These are phyloP conservation scores for Euphorbia peplus DNA, from an alignment of 345 rosid species.

Conservation along the genomic window DNA sequence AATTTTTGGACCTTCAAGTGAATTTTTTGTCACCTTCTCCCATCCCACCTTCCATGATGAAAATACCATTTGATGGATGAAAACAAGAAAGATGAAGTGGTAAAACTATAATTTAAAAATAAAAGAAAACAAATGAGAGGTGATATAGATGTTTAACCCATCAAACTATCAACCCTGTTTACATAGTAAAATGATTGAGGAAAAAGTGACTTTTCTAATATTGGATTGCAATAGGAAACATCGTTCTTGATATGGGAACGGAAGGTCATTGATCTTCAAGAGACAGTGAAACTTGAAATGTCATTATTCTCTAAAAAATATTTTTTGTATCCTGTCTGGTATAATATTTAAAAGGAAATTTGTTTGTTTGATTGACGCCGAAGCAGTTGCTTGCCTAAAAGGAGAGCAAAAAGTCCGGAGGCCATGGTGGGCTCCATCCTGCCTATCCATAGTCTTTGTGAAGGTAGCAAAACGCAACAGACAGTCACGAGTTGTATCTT, in stretches of 20 bases:
- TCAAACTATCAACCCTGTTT: background rate
- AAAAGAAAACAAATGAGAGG: background rate
- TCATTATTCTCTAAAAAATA: background rate
- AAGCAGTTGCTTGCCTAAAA: slow-evolving; percentile 91
- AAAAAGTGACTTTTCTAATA: background rate
- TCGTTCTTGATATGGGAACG: background rate
- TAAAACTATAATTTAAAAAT: background rate
- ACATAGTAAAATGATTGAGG: background rate
- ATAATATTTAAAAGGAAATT: background rate
- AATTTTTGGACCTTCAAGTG: background rate
- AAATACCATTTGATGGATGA: background rate
- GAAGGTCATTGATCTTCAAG: background rate
- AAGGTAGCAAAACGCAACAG: slow-evolving; percentile 93
- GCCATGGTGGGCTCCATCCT: slow-evolving; percentile 99
- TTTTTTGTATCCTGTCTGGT: too few species aligned
- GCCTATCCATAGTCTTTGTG: slow-evolving; percentile 72
- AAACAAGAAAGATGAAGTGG: background rate
- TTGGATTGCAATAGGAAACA: background rate
- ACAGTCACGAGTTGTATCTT: slow-evolving; percentile 90
- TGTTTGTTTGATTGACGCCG: slow-evolving; percentile 13
- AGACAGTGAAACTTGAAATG: background rate
- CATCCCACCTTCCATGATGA: too few species aligned
- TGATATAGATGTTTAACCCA: too few species aligned
- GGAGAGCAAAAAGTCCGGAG: slow-evolving; percentile 93
- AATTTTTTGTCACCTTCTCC: too few species aligned